phyloP scores from a whole-genome alignment of 1,284 basidiomycete genomes.

The Golubevia sp. region DNA sequence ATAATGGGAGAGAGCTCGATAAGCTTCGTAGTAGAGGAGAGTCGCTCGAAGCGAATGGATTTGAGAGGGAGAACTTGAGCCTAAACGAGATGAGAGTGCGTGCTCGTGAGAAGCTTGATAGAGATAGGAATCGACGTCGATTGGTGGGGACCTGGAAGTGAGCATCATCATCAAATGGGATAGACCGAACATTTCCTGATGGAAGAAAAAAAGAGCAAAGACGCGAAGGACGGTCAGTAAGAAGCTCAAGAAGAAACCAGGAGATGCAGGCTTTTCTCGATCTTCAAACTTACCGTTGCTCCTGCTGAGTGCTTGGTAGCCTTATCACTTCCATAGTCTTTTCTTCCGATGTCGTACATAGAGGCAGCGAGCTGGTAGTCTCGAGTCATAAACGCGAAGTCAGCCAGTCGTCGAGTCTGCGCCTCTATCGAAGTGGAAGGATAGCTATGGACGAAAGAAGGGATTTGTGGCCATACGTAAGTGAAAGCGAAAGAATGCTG shows the following conservation, averaged over 20 bases:
- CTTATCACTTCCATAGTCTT: slow-evolving; percentile 55
- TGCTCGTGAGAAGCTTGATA: slow-evolving; percentile 3
- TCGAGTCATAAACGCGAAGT: slow-evolving; percentile 89
- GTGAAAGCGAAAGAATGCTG: neutral
- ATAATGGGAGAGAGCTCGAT: slow-evolving; percentile 23
- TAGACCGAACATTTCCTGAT: slow-evolving; percentile 48
- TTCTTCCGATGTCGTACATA: slow-evolving; percentile 81
- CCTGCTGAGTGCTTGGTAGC: slow-evolving; percentile 40
- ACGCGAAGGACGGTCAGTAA: neutral
- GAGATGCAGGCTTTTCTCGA: neutral
- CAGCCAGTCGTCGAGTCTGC: slow-evolving; percentile 74
- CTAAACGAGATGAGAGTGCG: slow-evolving; percentile 16
- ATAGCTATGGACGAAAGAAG: slow-evolving; percentile 64
- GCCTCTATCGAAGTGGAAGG: slow-evolving; percentile 63
- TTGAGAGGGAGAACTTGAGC: slow-evolving; percentile 19
- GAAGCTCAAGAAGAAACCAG: no score
- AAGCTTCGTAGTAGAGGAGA: slow-evolving; percentile 47
- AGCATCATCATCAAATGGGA: slow-evolving; percentile 41
- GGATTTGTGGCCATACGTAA: no score
- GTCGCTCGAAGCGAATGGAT: slow-evolving; percentile 34
- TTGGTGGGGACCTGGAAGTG: slow-evolving; percentile 15
- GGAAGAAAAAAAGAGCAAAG: neutral
- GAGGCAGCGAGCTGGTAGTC: slow-evolving; percentile 82
- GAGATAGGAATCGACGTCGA: slow-evolving; percentile 38
- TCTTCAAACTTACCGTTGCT: slow-evolving; percentile 31